Evolutionary conservation across 23 red algal genomes (phyloP), one percentile per base, ranked within the genome.

Genomic region (Gracilaria domingensis): DNA sequence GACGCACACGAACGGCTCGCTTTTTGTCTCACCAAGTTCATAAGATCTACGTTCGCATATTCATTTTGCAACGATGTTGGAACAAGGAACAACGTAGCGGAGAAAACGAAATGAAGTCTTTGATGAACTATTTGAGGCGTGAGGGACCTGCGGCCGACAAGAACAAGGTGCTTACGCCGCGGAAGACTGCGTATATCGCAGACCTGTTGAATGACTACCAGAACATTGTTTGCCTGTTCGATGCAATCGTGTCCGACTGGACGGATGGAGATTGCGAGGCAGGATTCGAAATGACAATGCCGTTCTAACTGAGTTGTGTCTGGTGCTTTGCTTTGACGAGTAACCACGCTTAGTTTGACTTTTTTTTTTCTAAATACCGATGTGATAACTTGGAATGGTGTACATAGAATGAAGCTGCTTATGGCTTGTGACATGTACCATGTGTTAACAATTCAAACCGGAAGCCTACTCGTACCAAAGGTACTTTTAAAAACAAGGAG

Each of bases 21-120:
- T 77, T 77, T 30, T 12, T 77, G 3, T 77, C 72, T 0, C 72
- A 77, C 30, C 72, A 77, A 14, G 72, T 77, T 34, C 72, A 77
- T n/a, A 77, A 77, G 34, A 30, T 45, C 4, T 77, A 77, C 26
- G 23, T 77, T 48, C 72, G 72, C 9, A 77, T 77, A 20, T 77
- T 77, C 72, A 77, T 77, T 45, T 30, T 77, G 23, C 72, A 77
- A 50, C 35, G 72, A 18, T 77, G 72, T 34, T 77, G 72, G 72
- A 51, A 77, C 72, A 77, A 50, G 21, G 72, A 77, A 49, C 72
- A 29, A 34, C 72, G 72, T 35, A 49, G 11, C 23, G 23, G 21
- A 9, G 72, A 77, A 51, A 13, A 12, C 5, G 72, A 77, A 12
- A 51, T 77, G 38, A 77, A 30, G 26, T 51, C 40, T 28, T 0